phyloP scores from a whole-genome alignment of 2,329 filamentous ascomycete species.

The Trichoderma sp. region DNA sequence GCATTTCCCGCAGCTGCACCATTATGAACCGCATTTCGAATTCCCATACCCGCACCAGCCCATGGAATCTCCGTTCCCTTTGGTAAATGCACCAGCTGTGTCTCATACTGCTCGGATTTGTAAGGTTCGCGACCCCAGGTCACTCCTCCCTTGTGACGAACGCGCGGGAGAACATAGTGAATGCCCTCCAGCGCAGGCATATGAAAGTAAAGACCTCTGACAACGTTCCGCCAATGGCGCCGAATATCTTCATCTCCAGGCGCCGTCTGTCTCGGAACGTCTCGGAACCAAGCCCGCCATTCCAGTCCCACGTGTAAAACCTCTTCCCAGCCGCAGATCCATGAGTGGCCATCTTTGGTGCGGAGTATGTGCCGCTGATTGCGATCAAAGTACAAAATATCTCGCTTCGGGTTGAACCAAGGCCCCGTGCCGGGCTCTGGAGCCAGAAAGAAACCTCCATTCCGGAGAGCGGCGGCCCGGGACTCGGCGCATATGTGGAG shows the following conservation, averaged over 20 bases:
- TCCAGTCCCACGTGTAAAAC: constrained; percentile 30
- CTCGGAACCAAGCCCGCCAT: constrained; percentile 31
- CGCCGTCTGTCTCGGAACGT: constrained; percentile 25
- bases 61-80: constrained; percentile 26
- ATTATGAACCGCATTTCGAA: neutral
- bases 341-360: constrained; percentile 11
- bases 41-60: constrained; percentile 20
- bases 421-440: constrained; percentile 17
- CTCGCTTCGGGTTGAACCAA: constrained; percentile 29
- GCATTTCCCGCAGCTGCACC: constrained; percentile 4
- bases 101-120: constrained; percentile 21
- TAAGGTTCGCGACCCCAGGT: constrained; percentile 31
- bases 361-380: constrained; percentile 26
- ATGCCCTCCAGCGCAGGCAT: constrained; percentile 27
- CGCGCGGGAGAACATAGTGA: constrained; percentile 29
- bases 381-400: constrained; percentile 33
- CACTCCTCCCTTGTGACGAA: constrained; percentile 28
- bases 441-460: constrained; percentile 28
- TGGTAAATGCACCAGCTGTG: constrained; percentile 25
- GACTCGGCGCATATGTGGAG: constrained; percentile 29
- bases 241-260: constrained; percentile 24
- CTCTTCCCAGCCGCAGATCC: constrained; percentile 26
- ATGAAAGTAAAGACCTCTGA: constrained; percentile 25
- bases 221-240: constrained; percentile 24
- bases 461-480: constrained; percentile 27